Conservation (phyloP, 805 yeast genomes). For the Metschnikowia aberdeeniae region DNA sequence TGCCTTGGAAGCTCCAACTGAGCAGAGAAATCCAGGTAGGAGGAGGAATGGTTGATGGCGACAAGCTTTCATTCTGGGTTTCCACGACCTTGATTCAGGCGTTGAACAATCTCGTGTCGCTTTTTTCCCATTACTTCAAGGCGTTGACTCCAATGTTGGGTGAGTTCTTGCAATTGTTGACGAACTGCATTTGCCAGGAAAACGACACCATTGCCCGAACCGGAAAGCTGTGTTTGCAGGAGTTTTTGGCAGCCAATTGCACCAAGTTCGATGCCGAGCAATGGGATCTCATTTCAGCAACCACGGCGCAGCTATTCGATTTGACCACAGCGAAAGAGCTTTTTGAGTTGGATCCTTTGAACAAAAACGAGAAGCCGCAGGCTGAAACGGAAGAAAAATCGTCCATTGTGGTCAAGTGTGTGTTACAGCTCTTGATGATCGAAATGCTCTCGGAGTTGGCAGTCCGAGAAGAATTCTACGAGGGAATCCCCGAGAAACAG, state of each 20-base stretch:
- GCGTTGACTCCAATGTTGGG: slow-evolving; percentile 69
- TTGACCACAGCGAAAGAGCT: slow-evolving; percentile 84
- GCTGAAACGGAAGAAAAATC: slow-evolving; percentile 38
- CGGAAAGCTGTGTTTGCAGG: slow-evolving; percentile 85
- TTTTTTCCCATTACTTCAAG: slow-evolving; percentile 79
- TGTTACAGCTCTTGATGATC: slow-evolving; percentile 82
- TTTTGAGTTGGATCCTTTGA: slow-evolving; percentile 56
- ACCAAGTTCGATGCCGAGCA: slow-evolving; percentile 57
- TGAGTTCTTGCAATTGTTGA: slow-evolving; percentile 72
- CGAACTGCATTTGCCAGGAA: slow-evolving; percentile 91
- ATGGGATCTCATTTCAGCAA: slow-evolving; percentile 68
- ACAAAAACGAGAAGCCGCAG: slow-evolving; percentile 5
- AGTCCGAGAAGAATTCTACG: slow-evolving; percentile 65
- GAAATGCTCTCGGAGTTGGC: slow-evolving; percentile 80
- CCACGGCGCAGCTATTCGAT: slow-evolving; percentile 68
- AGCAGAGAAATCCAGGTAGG: slow-evolving; percentile 32
- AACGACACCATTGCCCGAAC: slow-evolving; percentile 95
- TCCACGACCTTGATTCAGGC: slow-evolving; percentile 97
- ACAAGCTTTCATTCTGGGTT: slow-evolving; percentile 91
- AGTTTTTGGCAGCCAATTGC: slow-evolving; percentile 72
- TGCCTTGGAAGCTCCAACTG: slow-evolving; percentile 68
- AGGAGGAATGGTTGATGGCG: slow-evolving; percentile 45
- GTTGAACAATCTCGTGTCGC: slow-evolving; percentile 75
- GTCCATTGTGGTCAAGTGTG: slow-evolving; percentile 86
- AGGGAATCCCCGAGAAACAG: slow-evolving; percentile 60